phyloP scores from a whole-genome alignment of 1,139 yeast species.

The Pichia sp. region DNA sequence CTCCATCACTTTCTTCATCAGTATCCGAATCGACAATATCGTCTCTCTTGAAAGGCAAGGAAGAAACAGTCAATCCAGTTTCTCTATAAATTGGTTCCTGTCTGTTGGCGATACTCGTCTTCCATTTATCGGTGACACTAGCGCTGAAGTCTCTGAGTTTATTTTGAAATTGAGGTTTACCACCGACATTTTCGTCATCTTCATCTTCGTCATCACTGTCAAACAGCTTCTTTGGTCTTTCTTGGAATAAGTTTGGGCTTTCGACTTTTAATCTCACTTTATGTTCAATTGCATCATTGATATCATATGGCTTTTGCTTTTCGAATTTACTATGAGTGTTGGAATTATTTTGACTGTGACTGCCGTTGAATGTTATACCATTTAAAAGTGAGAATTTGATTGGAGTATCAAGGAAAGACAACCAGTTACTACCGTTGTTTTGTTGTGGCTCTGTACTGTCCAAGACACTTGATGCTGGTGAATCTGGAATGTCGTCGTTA shows the following conservation, averaged over 20 bases:
- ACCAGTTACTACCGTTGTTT: neutral
- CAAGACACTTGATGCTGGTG: neutral
- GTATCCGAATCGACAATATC: neutral
- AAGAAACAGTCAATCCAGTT: constrained; percentile 5
- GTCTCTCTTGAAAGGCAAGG: constrained; percentile 1
- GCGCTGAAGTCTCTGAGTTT: neutral
- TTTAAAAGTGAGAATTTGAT: constrained; percentile 11
- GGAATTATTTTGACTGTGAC: neutral
- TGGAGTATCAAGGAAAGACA: constrained; percentile 13
- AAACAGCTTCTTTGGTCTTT: constrained; percentile 25
- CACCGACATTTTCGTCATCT: constrained; percentile 4
- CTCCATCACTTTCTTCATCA: constrained; percentile 14
- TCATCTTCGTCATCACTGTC: constrained; percentile 24
- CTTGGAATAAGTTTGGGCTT: constrained; percentile 19
- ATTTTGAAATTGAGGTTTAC: no score
- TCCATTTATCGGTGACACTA: constrained; percentile 9
- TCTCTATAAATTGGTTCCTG: constrained; percentile 13
- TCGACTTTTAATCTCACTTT: constrained; percentile 13
- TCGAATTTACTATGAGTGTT: neutral
- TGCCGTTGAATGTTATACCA: constrained; percentile 6
- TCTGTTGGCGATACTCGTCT: constrained; percentile 15
- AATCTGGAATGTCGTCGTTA: neutral
- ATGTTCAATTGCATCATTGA: constrained; percentile 5
- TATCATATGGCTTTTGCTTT: neutral
- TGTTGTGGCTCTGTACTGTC: no score